Evolutionary conservation across 352 stramenopile genomes (phyloP), one percentile per base, ranked within the genome.

Genomic region (Pythium dissotocum): DNA sequence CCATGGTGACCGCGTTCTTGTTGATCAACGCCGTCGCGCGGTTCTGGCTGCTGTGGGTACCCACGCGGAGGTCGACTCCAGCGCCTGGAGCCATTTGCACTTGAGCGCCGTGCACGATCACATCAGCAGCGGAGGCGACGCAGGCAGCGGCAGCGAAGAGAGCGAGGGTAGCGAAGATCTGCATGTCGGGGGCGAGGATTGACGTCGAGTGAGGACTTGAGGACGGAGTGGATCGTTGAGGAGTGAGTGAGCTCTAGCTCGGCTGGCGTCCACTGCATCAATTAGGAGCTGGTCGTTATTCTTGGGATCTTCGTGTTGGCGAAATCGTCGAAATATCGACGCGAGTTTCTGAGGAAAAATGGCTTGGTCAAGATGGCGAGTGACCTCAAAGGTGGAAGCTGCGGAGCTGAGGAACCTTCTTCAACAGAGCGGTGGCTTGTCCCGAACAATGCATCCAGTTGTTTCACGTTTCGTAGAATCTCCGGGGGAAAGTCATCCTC

Each of bases 1-100:
- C 69, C 52, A 58, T 74, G 1, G 65, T 62, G 14, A 73, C 18
- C 28, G 30, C 74, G 69, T 79, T 79, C 69, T 79, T 79, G 69
- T 79, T 79, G 56, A 79, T 26, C 48, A 79, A 56, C 10, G 64
- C 69, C 10, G 72, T 79, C 28, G 72, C 56, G 12, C 53, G 33
- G 65, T 73, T 73, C 6, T 74, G 58, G 8, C 71, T 38, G 42
- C 73, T 61, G 6, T 58, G 44, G 7, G 69, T 63, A 1, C 56
- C 72, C 18, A 73, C 14, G 46, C 63, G 63, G 5, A 70, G 26
- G n/a, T 58, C 58, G 32, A 58, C 8, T 0, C 6, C 30, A 6
- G 38, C 56, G 70, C 36, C 36, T 14, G 36, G 10, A 42, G 8
- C 49, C 24, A 30, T 6, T 52, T 48, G 14, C 6, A 13, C 16